Evolutionary conservation across 2,329 filamentous ascomycete genomes (phyloP).

Genomic region (Fusarium sp.): DNA sequence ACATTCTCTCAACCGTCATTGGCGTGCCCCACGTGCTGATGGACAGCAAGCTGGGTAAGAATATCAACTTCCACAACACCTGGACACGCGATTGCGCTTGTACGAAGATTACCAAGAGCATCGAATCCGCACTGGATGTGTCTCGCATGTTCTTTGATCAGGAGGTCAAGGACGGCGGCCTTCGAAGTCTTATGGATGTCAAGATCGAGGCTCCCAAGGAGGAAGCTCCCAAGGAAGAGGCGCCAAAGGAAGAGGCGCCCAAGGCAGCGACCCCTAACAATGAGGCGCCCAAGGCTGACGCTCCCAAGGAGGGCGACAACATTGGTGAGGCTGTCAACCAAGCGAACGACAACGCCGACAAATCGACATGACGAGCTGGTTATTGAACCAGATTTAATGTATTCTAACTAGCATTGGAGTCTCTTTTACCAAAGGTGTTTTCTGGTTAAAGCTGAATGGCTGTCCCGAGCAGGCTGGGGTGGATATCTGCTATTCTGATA

Average conservation of each 20-base stretch:
- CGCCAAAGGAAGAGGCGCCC: not conserved
- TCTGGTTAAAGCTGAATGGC: conserved; percentile 14
- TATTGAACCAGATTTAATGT: conserved; percentile 16
- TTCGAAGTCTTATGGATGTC: not conserved
- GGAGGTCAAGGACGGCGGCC: conserved; percentile 20
- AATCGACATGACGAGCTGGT: conserved; percentile 22
- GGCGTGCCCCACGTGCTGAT: conserved; percentile 43
- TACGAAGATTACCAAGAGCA: conserved; percentile 40
- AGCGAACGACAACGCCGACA: not conserved
- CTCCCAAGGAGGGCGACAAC: not conserved
- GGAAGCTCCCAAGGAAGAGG: not conserved
- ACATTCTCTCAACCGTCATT: conserved; percentile 42
- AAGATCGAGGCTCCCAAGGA: conserved; percentile 5
- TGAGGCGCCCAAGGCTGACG: not conserved
- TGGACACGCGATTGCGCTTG: conserved; percentile 42
- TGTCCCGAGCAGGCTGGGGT: conserved; percentile 24
- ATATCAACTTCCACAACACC: conserved; percentile 45
- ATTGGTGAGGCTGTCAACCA: not conserved
- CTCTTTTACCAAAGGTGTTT: conserved; percentile 14
- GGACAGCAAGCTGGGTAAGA: conserved; percentile 45
- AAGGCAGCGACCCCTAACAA: not conserved
- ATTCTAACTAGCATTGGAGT: conserved; percentile 19
- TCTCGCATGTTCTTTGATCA: conserved; percentile 36
- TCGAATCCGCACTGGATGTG: conserved; percentile 37
- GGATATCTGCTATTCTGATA: conserved; percentile 16